Base-by-base conservation (phyloP, 495 filamentous ascomycete genomes). In the Penicillium fimorum region DNA sequence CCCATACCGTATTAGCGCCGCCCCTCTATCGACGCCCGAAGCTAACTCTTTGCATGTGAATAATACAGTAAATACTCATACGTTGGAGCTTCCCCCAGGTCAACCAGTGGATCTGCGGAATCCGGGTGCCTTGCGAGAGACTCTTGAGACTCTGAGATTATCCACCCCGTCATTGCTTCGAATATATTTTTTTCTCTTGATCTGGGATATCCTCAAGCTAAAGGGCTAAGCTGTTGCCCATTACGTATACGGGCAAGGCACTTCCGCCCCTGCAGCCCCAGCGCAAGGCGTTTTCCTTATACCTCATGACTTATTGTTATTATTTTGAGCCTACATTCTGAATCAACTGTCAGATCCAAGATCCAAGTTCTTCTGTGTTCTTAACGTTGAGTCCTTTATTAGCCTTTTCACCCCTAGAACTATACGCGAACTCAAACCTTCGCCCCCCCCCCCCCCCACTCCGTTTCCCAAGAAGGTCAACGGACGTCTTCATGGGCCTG, bases 401-500 rank as follows among this genome's bases (percentile, higher is more conserved):
- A 52, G 37, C 27, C 17, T 32, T 52, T 40, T 2, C 50, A 29
- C 17, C 8, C 10, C 5, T 49, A 17, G 33, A 29, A 38, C 30
- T 47, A 38, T 5, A 46, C 20, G 7, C 18, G n/a, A 46, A 47
- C 52, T 29, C 52, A 45, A 47, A 15, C 0, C 33, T 42, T 29
- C 41, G 33, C 27, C 45, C 27, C 45, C 33, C 45, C 43, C 27
- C 35, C 33, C 27, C 45, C 27, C 45, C 33, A 38, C 43, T 35
- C 35, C 33, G 13, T 25, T 4, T 22, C 22, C 50, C 24, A 17
- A n/a, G 3, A n/a, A 32, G 32, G 8, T 56, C 40, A 49, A 32
- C 25, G 20, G 49, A 45, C 45, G 69, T 61, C 68, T 76, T 76
- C 63, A 78, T 78, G 75, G 75, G 76, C 60, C 64, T 78, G 63